Percentiles rank a stretch among this genome's conserved stretches.
Evolutionary conservation across 148 eudicot species (phyloP).

Genomic region (Rhododendron griersonianum): DNA sequence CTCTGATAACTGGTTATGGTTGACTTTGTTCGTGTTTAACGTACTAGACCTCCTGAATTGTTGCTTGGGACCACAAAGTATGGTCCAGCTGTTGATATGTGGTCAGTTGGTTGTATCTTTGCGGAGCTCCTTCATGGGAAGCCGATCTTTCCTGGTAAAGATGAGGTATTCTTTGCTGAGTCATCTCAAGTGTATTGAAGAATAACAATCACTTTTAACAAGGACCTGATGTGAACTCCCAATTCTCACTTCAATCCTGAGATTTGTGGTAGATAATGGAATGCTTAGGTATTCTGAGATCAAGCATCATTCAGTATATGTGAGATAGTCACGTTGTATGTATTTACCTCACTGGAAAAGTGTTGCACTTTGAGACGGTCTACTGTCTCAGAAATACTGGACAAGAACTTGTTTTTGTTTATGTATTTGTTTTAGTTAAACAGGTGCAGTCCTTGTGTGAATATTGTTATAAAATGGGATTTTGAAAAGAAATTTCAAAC

Average conservation of each 20-base stretch:
- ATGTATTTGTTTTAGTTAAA: not conserved
- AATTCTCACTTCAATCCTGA: not conserved
- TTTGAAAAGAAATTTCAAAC: not conserved
- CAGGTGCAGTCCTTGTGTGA: not conserved
- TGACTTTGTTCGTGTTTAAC: constrained; percentile 36
- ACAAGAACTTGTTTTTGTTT: not conserved
- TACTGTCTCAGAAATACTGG: not conserved
- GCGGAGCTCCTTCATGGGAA: constrained; percentile 70
- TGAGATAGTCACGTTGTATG: not conserved
- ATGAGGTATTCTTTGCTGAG: constrained; percentile 36
- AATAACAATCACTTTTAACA: not conserved
- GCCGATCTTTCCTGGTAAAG: constrained; percentile 62
- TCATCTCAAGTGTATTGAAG: not conserved
- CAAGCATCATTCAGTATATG: not conserved
- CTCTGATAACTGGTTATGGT: not conserved
- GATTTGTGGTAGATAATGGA: not conserved
- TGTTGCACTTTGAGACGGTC: not conserved
- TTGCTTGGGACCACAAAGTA: constrained; percentile 56
- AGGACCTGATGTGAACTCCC: not conserved
- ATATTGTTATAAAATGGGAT: not conserved
- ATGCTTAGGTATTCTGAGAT: not conserved
- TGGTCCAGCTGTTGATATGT: constrained; percentile 73
- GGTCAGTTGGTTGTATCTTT: constrained; percentile 67
- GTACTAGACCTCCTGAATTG: constrained; percentile 71
- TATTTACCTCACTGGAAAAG: not conserved